Evolutionary conservation across 1,284 basidiomycete species (phyloP), one percentile per base, ranked within the genome.

Genomic region (Tranzscheliella williamsii): DNA sequence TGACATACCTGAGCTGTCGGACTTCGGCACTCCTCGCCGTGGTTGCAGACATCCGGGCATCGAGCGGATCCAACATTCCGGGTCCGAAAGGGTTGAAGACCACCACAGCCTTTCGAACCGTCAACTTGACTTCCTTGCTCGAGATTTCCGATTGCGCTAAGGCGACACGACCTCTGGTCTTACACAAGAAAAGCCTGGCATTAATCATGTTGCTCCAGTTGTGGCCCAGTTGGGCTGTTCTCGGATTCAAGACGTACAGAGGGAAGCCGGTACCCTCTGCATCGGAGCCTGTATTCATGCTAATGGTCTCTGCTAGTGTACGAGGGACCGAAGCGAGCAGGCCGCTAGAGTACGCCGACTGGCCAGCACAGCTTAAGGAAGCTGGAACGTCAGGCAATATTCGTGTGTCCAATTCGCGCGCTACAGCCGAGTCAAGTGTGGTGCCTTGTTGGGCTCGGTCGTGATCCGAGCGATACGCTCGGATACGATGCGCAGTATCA

Each of bases 171-270:
- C 49, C 48, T 4, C 39, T 13, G 1, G 63, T 67, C 33, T 49
- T 41, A 40, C 46, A 47, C 4, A 72, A 33, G 9, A 66, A 44
- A 37, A 64, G 26, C 0, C 70, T 43, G 0, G 61, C 58, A n/a
- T 70, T 64, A 34, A 72, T 38, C 31, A 54, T 39, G 34, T 70
- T 72, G 24, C 50, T 50, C 70, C 70, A 72, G 4, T 55, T 60
- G 13, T 68, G 62, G 4, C 70, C 70, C 11, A 72, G 35, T 26
- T 70, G 67, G 5, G 67, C 64, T 1, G 52, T 50, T 15, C 60
- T 62, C 5, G 63, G 45, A 17, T 47, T 33, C 1, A 63, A 33
- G 2, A 30, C 29, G 34, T 48, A 45, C 18, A 63, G 35, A 16
- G 36, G 42, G 0, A 27, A 42, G 12, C 52, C 49, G 16, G 18